Conservation (phyloP, 805 yeast genomes). For the Saccharomycopsis schoenii region DNA sequence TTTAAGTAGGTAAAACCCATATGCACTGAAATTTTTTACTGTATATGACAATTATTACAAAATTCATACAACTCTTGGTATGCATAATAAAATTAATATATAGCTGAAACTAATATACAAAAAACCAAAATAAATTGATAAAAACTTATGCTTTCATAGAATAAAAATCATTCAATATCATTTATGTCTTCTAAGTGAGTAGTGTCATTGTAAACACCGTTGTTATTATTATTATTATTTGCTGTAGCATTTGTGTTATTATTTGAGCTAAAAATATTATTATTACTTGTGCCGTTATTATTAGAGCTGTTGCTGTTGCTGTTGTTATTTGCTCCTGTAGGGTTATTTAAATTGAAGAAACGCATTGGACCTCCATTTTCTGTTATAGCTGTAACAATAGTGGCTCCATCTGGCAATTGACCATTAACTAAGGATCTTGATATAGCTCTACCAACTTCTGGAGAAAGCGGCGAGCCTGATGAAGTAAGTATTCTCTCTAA, state of each 20-base stretch:
- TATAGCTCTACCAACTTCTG: background rate
- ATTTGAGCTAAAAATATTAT: background rate
- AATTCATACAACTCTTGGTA: background rate
- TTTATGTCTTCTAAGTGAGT: background rate
- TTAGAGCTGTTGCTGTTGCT: background rate
- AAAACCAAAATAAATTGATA: background rate
- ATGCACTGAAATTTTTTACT: no score
- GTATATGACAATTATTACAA: background rate
- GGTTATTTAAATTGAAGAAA: background rate
- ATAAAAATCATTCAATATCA: background rate
- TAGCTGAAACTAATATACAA: background rate
- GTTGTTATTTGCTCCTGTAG: background rate
- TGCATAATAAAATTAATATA: background rate
- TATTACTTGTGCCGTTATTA: background rate
- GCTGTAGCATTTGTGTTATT: background rate
- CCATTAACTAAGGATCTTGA: background rate
- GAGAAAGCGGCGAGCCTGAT: background rate
- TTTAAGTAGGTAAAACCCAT: slow-evolving; percentile 32
- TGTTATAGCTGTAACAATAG: background rate
- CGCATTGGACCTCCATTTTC: slow-evolving; percentile 1
- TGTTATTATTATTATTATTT: background rate
- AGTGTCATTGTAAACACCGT: background rate
- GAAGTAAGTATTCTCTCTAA: background rate
- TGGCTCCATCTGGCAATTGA: background rate
- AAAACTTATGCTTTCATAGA: background rate